A percentile compares a stretch with the other conserved stretches of the same genome.
Conservation (phyloP, 1,284 basidiomycete genomes). For the Cutaneotrichosporon sp. region DNA sequence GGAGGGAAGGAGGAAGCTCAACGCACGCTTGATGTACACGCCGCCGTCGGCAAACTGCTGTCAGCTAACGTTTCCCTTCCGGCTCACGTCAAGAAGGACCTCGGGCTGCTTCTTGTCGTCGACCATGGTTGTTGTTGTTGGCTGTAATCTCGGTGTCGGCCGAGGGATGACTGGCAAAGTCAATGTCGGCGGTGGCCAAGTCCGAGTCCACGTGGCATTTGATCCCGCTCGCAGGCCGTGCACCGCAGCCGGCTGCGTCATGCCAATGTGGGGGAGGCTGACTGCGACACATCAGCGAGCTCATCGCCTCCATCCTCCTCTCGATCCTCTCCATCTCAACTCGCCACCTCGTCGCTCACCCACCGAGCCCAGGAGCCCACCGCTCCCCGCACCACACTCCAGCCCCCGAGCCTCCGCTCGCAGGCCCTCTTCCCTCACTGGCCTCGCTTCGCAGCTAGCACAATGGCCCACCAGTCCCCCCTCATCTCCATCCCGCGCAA, state of each 20-base stretch:
- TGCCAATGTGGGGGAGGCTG: neutral
- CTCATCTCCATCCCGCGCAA: conserved; percentile 59
- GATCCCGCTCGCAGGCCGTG: neutral
- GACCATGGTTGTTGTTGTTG: conserved; percentile 26
- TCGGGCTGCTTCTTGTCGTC: conserved; percentile 27
- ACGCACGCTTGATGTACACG: conserved; percentile 46
- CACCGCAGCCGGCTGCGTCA: neutral
- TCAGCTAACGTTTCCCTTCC: conserved; percentile 9
- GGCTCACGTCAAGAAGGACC: conserved; percentile 45
- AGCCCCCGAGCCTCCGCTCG: neutral
- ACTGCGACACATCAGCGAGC: neutral
- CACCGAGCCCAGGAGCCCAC: too few species aligned
- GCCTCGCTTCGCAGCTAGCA: conserved; percentile 10
- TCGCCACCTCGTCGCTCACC: too few species aligned
- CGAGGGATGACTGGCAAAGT: too few species aligned
- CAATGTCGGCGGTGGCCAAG: neutral
- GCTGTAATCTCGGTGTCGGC: neutral
- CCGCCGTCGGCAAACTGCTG: conserved; percentile 49
- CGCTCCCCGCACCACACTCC: neutral
- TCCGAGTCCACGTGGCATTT: neutral
- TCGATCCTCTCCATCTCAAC: too few species aligned
- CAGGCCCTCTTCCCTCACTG: neutral
- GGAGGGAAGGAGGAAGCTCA: neutral
- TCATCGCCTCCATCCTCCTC: too few species aligned
- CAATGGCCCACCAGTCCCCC: conserved; percentile 54